Percentiles rank a stretch among this genome's conserved stretches.
Conservation (phyloP, 2,329 filamentous ascomycete species). For the Saccharata proteae region DNA sequence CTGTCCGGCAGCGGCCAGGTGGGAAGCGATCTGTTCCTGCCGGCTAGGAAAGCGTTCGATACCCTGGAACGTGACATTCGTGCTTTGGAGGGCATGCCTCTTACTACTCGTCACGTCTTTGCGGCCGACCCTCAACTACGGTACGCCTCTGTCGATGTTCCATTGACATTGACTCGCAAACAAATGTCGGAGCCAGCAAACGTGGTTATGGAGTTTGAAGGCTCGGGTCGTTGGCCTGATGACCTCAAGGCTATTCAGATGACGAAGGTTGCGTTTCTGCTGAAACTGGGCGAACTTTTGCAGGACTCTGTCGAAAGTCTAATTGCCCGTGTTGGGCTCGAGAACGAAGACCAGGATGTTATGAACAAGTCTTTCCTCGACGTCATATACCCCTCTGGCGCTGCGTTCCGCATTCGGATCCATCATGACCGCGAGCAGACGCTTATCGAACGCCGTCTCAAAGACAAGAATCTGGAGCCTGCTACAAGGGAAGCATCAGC, state of each 20-base stretch:
- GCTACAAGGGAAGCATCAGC: constrained; percentile 57
- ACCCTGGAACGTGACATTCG: constrained; percentile 67
- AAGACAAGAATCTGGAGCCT: constrained; percentile 57
- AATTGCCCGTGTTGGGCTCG: constrained; percentile 62
- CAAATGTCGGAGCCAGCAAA: constrained; percentile 49
- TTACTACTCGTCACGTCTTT: constrained; percentile 73
- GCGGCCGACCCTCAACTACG: constrained; percentile 62
- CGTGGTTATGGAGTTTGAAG: constrained; percentile 81
- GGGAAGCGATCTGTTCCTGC: constrained; percentile 49
- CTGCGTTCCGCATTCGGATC: constrained; percentile 73
- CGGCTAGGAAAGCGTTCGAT: constrained; percentile 57
- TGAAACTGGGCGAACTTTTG: constrained; percentile 61
- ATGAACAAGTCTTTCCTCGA: constrained; percentile 77
- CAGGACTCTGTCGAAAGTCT: constrained; percentile 49
- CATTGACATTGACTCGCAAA: constrained; percentile 36
- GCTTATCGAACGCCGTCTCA: constrained; percentile 65
- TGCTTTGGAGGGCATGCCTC: constrained; percentile 66
- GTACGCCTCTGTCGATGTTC: constrained; percentile 52
- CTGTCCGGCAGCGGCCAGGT: constrained; percentile 25
- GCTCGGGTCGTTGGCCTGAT: constrained; percentile 87
- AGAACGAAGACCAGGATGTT: constrained; percentile 56
- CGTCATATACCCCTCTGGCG: constrained; percentile 58
- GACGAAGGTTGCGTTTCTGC: constrained; percentile 79
- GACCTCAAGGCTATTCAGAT: constrained; percentile 83
- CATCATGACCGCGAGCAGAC: constrained; percentile 79